A percentile compares a stretch with the other conserved stretches of the same genome.
Evolutionary conservation across 306 rosid species (phyloP).

Genomic region (Quillaja saponaria): DNA sequence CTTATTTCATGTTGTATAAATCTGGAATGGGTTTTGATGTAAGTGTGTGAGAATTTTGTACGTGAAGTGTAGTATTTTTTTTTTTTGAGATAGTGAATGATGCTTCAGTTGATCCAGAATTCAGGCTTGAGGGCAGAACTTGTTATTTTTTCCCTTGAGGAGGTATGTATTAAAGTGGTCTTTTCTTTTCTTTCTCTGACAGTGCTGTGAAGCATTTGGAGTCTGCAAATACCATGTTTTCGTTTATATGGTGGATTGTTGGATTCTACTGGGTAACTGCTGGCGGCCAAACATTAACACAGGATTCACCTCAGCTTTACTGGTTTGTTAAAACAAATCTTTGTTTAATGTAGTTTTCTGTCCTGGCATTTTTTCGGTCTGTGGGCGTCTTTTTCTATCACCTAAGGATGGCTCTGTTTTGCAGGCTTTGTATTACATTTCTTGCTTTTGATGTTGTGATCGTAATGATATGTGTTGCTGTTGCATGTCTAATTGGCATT

Average conservation of each 20-base stretch:
- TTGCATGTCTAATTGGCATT: slow-evolving; percentile 79
- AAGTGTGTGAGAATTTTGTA: not conserved
- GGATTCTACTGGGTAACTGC: slow-evolving; percentile 92
- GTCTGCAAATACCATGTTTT: slow-evolving; percentile 67
- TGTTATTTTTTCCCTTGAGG: slow-evolving; percentile 6
- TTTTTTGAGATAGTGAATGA: not conserved
- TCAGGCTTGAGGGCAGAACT: slow-evolving; percentile 4
- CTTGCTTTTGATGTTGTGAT: slow-evolving; percentile 73
- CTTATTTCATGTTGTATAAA: not conserved
- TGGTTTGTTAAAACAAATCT: slow-evolving; percentile 54
- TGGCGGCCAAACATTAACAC: slow-evolving; percentile 65
- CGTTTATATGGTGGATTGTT: slow-evolving; percentile 80
- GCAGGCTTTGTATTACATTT: slow-evolving; percentile 86
- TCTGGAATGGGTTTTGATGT: not conserved
- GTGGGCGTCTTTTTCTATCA: slow-evolving; percentile 15
- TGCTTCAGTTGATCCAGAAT: slow-evolving; percentile 17
- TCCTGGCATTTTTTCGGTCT: slow-evolving; percentile 1
- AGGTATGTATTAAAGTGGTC: not conserved
- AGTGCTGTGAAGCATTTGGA: slow-evolving; percentile 60
- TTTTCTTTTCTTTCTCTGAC: slow-evolving; percentile 27
- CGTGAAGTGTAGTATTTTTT: no score
- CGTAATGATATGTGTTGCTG: slow-evolving; percentile 66
- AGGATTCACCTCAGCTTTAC: slow-evolving; percentile 70
- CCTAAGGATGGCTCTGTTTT: slow-evolving; percentile 29
- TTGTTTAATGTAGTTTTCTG: slow-evolving; percentile 4